Conservation (phyloP, 179 eudicot genomes). For the Nepenthes alata region DNA sequence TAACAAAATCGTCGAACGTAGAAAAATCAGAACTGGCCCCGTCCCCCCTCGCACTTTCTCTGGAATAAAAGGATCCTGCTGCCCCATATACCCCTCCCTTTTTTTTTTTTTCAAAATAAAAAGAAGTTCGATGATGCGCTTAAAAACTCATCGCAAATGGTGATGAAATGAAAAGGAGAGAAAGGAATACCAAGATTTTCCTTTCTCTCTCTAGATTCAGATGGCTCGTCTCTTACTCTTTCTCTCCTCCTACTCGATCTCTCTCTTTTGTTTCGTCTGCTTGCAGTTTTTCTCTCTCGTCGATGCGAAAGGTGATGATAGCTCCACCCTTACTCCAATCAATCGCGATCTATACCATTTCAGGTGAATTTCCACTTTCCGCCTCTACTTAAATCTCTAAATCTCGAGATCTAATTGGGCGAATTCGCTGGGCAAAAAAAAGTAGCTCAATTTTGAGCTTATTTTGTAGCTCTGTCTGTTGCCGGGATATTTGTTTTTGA, state of each 20-base stretch:
- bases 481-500: not conserved
- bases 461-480: not conserved
- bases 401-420: constrained; percentile 1
- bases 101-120: too few relatives aligned
- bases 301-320: constrained; percentile 12
- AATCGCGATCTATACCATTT: constrained; percentile 86
- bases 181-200: too few relatives aligned
- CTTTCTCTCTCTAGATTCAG: not conserved
- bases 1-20: too few relatives aligned
- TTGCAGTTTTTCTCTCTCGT: not conserved
- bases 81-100: too few relatives aligned
- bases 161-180: too few relatives aligned
- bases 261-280: constrained; percentile 11
- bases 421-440: not conserved
- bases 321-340: constrained; percentile 47
- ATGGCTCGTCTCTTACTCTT: constrained; percentile 2
- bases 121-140: too few relatives aligned
- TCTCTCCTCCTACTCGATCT: constrained; percentile 16
- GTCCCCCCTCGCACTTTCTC: too few relatives aligned
- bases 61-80: too few relatives aligned
- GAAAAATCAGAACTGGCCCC: too few relatives aligned
- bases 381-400: not conserved
- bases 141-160: too few relatives aligned
- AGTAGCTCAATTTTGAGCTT: not conserved
- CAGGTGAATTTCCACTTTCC: constrained; percentile 30